Conservation (phyloP, 257 asterid genomes). For the Craterostigma plantagineum region DNA sequence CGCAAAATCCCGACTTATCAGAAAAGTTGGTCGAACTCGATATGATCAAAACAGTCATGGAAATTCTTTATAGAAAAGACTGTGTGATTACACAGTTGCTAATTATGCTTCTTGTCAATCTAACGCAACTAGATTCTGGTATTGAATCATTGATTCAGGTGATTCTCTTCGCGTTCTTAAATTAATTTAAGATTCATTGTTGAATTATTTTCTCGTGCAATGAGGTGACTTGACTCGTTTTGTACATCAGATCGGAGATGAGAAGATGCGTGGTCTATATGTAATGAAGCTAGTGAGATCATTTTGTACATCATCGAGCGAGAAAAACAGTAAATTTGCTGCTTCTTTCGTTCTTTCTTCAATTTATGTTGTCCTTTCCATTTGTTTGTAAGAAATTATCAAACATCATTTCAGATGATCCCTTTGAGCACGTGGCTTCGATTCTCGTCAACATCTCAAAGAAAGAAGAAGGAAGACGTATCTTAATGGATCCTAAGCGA, state of each 20-base stretch:
- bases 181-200: conserved; percentile 5
- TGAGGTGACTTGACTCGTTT: neutral
- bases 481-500: conserved; percentile 72
- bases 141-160: conserved; percentile 88
- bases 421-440: conserved; percentile 87
- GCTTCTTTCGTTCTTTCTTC: conserved; percentile 1
- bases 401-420: conserved; percentile 35
- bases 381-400: no score
- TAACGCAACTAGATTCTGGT: conserved; percentile 74
- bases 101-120: conserved; percentile 84
- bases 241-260: conserved; percentile 46
- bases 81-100: conserved; percentile 43
- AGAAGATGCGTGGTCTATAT: conserved; percentile 68
- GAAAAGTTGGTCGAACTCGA: conserved; percentile 50
- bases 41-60: conserved; percentile 42
- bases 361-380: neutral
- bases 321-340: conserved; percentile 22
- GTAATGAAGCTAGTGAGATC: conserved; percentile 87
- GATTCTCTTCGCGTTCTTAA: no score
- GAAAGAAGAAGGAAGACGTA: conserved; percentile 76
- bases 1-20: conserved; percentile 49
- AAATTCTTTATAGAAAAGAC: conserved; percentile 41
- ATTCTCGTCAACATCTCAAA: conserved; percentile 75
- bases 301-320: conserved; percentile 56
- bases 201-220: neutral